Base-by-base conservation (phyloP, 164 flowering plant genomes). In the Akebia trifoliata region DNA sequence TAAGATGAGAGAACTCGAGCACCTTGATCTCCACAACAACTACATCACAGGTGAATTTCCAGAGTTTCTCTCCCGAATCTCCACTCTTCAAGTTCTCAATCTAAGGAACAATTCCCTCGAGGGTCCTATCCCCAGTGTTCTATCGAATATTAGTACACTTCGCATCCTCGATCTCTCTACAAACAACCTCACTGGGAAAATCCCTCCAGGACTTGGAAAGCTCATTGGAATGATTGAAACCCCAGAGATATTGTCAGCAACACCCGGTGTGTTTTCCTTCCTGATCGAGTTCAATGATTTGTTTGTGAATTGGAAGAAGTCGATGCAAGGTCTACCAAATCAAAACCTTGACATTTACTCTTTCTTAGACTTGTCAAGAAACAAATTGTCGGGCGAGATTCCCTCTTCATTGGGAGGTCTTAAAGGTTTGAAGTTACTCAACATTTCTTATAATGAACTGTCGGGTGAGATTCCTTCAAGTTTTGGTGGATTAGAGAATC, bases 11-110 rank as follows among this genome's bases (percentile, higher is more conserved):
- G 21, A 62, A 44, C 76, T 79, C 1, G 75, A 78, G 63, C 76
- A 74, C 24, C 65, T 78, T 4, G 78, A 77, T 58, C 72, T 82
- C 50, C 82, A 77, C 40, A 70, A 71, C 71, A 82, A 82, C 59
- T 59, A 31, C 4, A 77, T 79, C 36, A 59, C 72, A 4, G 82
- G 81, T 25, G 68, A 70, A 22, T 32, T 77, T 1, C 80, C 80
- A 4, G 50, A 51, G 0, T 72, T 63, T 32, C 55, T 82, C 25
- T 45, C 68, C 11, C 61, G 63, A 26, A 51, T 82, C n/a, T 62
- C 82, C 9, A 59, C 72, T 2, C 83, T 81, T 53, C 73, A 69
- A 54, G 69, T 74, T 35, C 63, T 82, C n/a, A 72, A 70, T 62
- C 59, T 77, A 4, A 28, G 77, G 21, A 71, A 82, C 69, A 79